Percentiles rank a stretch among this genome's conserved stretches.
Evolutionary conservation across 2,329 filamentous ascomycete species (phyloP).

Genomic region (Ascochyta pisi): DNA sequence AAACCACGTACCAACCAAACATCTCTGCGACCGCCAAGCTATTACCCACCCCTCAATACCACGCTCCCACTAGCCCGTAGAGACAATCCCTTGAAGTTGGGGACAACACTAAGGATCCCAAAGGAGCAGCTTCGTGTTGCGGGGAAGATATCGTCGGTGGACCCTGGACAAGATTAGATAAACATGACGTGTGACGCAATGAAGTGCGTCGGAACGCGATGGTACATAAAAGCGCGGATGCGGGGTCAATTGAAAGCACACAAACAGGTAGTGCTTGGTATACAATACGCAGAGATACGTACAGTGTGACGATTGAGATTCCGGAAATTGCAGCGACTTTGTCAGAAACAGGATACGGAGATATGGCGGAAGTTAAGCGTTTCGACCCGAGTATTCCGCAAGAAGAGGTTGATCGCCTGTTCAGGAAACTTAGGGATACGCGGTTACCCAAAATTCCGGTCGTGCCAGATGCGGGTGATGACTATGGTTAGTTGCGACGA

Average conservation of each 20-base stretch:
- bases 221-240: slow-evolving; percentile 1
- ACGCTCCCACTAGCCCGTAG: neutral
- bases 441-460: slow-evolving; percentile 43
- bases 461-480: slow-evolving; percentile 44
- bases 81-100: neutral
- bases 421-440: slow-evolving; percentile 46
- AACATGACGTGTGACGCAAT: slow-evolving; percentile 7
- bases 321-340: neutral
- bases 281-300: neutral
- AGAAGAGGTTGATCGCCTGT: slow-evolving; percentile 46
- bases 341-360: neutral
- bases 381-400: slow-evolving; percentile 46
- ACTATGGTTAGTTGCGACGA: slow-evolving; percentile 35
- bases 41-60: neutral
- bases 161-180: slow-evolving; percentile 4
- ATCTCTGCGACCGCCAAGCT: neutral
- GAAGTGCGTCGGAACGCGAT: slow-evolving; percentile 3
- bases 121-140: neutral
- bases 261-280: neutral
- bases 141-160: slow-evolving; percentile 3
- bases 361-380: slow-evolving; percentile 35
- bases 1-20: neutral
- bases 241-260: neutral
- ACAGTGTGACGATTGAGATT: too few relatives aligned
- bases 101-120: slow-evolving; percentile 1